Evolutionary conservation across 2,329 filamentous ascomycete species (phyloP).

Genomic region (Arachnopeziza araneosa): DNA sequence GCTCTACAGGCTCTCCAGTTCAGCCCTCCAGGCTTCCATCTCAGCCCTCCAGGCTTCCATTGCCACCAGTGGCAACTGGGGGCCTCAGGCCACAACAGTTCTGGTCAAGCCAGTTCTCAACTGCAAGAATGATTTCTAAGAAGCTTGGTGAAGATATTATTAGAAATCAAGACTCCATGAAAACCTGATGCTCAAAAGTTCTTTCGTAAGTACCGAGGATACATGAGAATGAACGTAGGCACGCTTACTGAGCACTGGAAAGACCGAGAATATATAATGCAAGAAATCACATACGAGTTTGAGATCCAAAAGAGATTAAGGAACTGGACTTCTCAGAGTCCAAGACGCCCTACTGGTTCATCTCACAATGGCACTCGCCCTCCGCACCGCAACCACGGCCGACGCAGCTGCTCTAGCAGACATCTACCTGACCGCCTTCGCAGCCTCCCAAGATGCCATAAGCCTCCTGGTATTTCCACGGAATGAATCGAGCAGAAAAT

Average conservation of each 20-base stretch:
- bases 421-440: slow-evolving; percentile 43
- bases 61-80: no score
- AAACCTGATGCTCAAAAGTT: no score
- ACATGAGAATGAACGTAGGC: background rate
- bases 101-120: no score
- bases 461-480: slow-evolving; percentile 35
- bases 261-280: background rate
- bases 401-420: slow-evolving; percentile 39
- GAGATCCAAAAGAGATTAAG: background rate
- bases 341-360: background rate
- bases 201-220: no score
- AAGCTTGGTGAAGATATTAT: no score
- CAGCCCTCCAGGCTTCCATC: no score
- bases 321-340: background rate
- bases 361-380: slow-evolving; percentile 5
- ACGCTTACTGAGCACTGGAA: background rate
- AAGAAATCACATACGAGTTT: background rate
- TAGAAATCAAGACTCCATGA: no score
- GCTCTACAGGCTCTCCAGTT: no score
- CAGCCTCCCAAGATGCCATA: slow-evolving; percentile 29
- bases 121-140: no score
- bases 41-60: no score
- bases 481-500: slow-evolving; percentile 22
- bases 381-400: slow-evolving; percentile 36
- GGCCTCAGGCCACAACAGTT: no score